phyloP scores from a whole-genome alignment of 371 early-diverging fungal species.

The Mortierella sp. region DNA sequence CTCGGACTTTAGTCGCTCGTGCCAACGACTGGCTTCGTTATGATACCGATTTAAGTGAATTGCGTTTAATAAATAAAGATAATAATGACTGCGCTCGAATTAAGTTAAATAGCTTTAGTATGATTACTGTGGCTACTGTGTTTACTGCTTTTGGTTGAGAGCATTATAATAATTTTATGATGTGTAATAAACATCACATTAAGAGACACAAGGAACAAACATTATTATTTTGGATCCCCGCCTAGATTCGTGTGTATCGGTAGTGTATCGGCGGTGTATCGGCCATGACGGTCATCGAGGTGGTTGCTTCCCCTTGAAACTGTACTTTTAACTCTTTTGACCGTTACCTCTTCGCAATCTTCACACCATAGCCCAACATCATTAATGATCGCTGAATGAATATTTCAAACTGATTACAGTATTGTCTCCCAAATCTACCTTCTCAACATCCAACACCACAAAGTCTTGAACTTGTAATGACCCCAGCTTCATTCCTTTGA shows the following conservation, averaged over 20 bases:
- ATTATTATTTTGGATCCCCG: not conserved
- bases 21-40: not conserved
- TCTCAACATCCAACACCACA: not conserved
- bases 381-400: not conserved
- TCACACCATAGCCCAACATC: not conserved
- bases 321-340: not conserved
- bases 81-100: not conserved
- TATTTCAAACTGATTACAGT: not conserved
- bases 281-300: too few species aligned
- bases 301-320: not conserved
- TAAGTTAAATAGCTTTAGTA: not conserved
- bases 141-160: too few species aligned
- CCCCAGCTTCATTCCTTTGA: constrained; percentile 1
- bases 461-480: not conserved
- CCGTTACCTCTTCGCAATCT: not conserved
- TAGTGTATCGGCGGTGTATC: too few species aligned
- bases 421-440: not conserved
- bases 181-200: too few species aligned
- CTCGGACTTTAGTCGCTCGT: not conserved
- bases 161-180: too few species aligned
- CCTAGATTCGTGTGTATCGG: too few species aligned
- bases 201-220: not conserved
- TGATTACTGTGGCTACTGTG: too few species aligned
- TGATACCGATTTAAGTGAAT: not conserved
- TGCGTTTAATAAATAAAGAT: not conserved